Conservation (phyloP, 2,329 filamentous ascomycete species). For the Pseudogymnoascus sp. region DNA sequence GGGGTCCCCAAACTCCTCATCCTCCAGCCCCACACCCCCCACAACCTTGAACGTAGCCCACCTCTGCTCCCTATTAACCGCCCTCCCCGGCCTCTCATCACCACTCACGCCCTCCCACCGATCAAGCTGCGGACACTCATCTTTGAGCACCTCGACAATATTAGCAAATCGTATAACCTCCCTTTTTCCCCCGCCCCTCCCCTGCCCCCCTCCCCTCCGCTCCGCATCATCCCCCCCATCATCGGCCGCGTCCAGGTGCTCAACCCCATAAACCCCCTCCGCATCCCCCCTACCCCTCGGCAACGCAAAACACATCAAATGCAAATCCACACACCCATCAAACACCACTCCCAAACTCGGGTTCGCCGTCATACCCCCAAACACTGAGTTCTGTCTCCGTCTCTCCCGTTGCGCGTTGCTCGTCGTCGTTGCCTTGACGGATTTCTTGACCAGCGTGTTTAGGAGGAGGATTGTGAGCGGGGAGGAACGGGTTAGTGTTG, state of each 20-base stretch:
- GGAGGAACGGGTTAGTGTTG: too few relatives aligned
- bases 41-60: background rate
- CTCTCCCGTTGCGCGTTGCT: too few relatives aligned
- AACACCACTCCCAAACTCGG: too few relatives aligned
- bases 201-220: conserved; percentile 10
- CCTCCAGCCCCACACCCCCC: background rate
- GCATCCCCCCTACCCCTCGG: too few relatives aligned
- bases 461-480: too few relatives aligned
- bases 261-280: conserved; percentile 24
- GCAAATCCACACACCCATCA: too few relatives aligned
- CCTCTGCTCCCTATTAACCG: background rate
- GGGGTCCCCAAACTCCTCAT: background rate
- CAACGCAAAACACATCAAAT: too few relatives aligned
- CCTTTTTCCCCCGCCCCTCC: background rate
- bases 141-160: conserved; percentile 25
- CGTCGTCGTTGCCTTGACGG: too few relatives aligned
- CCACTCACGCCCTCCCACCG: background rate
- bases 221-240: conserved; percentile 6
- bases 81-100: background rate
- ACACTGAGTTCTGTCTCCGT: too few relatives aligned
- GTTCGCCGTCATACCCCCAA: too few relatives aligned
- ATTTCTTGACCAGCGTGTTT: too few relatives aligned
- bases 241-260: background rate
- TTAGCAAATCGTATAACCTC: background rate
- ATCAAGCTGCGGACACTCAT: conserved; percentile 16